Conservation (phyloP, 2,329 filamentous ascomycete species). For the Hirsutella rhossiliensis region DNA sequence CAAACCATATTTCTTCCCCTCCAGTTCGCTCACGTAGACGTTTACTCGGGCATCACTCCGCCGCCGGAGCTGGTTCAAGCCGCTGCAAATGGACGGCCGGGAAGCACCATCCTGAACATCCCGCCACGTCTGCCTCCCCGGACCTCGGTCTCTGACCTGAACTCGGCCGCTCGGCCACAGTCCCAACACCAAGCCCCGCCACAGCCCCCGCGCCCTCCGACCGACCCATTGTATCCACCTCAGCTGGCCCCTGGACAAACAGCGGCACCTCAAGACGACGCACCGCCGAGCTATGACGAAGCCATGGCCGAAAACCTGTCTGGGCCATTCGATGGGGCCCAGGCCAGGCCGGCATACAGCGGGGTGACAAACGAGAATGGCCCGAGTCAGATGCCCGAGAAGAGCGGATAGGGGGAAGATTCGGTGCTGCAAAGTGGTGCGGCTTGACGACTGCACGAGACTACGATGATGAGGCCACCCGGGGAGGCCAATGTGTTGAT, state of each 20-base stretch:
- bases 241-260: constrained; percentile 34
- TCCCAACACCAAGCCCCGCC: constrained; percentile 8
- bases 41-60: constrained; percentile 81
- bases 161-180: constrained; percentile 6
- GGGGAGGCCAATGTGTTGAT: too few relatives aligned
- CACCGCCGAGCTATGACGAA: constrained; percentile 92
- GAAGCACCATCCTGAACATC: constrained; percentile 21
- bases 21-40: constrained; percentile 58
- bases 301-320: constrained; percentile 67
- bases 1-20: constrained; percentile 72
- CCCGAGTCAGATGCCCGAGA: constrained; percentile 36
- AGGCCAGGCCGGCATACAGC: constrained; percentile 54
- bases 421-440: not conserved
- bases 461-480: not conserved
- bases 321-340: constrained; percentile 52
- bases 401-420: constrained; percentile 15
- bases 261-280: constrained; percentile 49
- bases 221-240: constrained; percentile 46
- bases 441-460: not conserved
- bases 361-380: constrained; percentile 50
- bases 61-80: constrained; percentile 64
- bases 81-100: constrained; percentile 22
- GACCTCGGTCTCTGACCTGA: constrained; percentile 13
- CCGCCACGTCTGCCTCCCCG: constrained; percentile 25
- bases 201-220: constrained; percentile 15